These are phyloP conservation scores for Amphichorda felina DNA, from an alignment of 2,329 filamentous ascomycete species.

Conservation along the genomic window DNA sequence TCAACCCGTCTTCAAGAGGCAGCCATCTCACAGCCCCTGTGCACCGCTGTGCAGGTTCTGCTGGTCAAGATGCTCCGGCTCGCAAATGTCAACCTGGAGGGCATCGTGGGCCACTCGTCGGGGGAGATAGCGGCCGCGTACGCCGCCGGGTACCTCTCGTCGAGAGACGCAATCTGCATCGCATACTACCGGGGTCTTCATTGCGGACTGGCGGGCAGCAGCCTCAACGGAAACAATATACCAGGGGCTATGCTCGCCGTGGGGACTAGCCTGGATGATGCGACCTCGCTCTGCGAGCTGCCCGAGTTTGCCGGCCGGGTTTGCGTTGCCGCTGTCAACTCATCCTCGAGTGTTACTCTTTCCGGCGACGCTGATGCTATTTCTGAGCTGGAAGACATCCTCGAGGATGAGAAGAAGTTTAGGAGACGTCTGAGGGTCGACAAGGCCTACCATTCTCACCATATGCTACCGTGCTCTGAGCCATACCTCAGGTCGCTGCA, in stretches of 20 bases:
- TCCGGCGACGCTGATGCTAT: conserved; percentile 18
- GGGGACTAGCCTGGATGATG: background rate
- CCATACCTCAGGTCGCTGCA: conserved; percentile 6
- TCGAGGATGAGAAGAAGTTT: conserved; percentile 15
- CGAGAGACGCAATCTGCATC: conserved; percentile 8
- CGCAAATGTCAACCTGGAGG: conserved; percentile 16
- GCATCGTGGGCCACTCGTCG: conserved; percentile 27
- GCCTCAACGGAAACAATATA: background rate
- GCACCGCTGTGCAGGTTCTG: conserved; percentile 29
- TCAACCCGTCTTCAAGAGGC: too few species aligned
- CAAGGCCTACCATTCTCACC: conserved; percentile 35
- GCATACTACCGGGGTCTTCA: conserved; percentile 12
- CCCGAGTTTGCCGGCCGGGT: conserved; percentile 7
- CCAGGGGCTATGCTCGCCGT: conserved; percentile 1
- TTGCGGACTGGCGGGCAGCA: conserved; percentile 1
- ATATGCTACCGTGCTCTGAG: conserved; percentile 22
- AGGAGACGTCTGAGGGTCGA: conserved; percentile 25
- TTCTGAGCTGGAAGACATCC: conserved; percentile 8
- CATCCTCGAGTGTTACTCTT: conserved; percentile 11
- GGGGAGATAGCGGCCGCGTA: conserved; percentile 33
- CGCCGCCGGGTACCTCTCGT: conserved; percentile 12
- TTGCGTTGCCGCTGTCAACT: conserved; percentile 13
- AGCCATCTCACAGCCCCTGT: conserved; percentile 20
- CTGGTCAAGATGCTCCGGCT: conserved; percentile 23
- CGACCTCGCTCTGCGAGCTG: background rate